Base-by-base conservation (phyloP, 805 yeast species). In the Sugiyamaella floridensis region DNA sequence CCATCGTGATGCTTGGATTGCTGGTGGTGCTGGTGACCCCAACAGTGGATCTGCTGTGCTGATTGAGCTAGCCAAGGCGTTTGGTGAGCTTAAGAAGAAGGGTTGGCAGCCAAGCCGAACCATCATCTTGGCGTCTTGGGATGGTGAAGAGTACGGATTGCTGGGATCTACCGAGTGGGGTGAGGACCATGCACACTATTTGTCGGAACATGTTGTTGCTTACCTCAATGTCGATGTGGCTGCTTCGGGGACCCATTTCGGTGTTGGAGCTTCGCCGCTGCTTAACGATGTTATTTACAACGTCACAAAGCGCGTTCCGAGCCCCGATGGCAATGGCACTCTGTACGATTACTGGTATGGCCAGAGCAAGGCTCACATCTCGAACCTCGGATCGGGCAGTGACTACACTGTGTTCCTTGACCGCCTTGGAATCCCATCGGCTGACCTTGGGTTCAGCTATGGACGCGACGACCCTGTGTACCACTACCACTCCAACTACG, bases 1-100 rank as follows among this genome's bases (percentile, higher is more conserved):
- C 64, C 93, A 85, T 64, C 78, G 89, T 51, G 93, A 86, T 63
- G 82, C 90, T 2, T 86, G 92, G 93, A 77, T 82, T 53, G 79
- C 81, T 53, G 86, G 86, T 47, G 88, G 88, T 14, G 89, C 90
- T 0, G 83, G 81, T 22, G 93, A 86, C 67, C 90, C 93, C 29
- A 85, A 85, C 66, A 76, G 84, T 26, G 92, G 92, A 0, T 76
- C 86, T 15, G 83, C 89, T 0, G 79, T 75, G 0, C 55, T 83
- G 57, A 66, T 85, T 43, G 92, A 85, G 63, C 68, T 85, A 43
- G 82, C 83, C 7, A 72, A 86, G 47, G 82, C 79, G 0, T 70
- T 84, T 37, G 77, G 80, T 20, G 77, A 72, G 43, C 69, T 85
- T 49, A 55, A 65, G 32, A 70, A 75, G 55, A 51, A 58, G 14